Evolutionary conservation across 2,329 filamentous ascomycete genomes (phyloP).

Genomic region (Biscogniauxia marginata): DNA sequence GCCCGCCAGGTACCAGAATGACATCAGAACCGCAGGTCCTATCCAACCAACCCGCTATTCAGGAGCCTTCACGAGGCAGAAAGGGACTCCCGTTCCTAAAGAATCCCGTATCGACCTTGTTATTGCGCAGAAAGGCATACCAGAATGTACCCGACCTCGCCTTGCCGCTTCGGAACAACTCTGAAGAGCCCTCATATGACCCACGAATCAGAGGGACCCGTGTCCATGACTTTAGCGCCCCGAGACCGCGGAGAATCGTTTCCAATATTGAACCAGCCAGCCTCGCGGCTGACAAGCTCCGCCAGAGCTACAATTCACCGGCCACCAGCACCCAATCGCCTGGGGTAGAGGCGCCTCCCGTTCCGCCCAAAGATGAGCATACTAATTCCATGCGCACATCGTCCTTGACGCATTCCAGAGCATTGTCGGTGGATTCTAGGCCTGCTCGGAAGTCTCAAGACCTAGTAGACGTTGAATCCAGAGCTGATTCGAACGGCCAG

Average conservation of each 20-base stretch:
- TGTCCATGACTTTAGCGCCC: constrained; percentile 66
- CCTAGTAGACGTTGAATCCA: constrained; percentile 8
- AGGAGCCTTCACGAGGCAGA: constrained; percentile 46
- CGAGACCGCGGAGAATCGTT: constrained; percentile 46
- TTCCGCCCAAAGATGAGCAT: constrained; percentile 40
- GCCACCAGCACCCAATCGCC: constrained; percentile 17
- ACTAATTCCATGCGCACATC: constrained; percentile 29
- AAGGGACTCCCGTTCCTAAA: constrained; percentile 58
- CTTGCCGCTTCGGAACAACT: constrained; percentile 38
- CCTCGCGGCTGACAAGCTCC: constrained; percentile 17
- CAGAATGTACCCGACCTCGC: constrained; percentile 47
- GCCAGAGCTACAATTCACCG: constrained; percentile 20
- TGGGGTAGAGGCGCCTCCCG: constrained; percentile 31
- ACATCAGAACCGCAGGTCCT: constrained; percentile 37
- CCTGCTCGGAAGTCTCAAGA: constrained; percentile 23
- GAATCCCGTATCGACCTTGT: constrained; percentile 58
- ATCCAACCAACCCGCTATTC: constrained; percentile 29
- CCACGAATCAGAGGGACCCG: constrained; percentile 63
- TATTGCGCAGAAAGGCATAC: constrained; percentile 55
- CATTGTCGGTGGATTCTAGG: constrained; percentile 26
- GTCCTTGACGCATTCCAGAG: constrained; percentile 35
- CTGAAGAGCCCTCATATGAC: constrained; percentile 54
- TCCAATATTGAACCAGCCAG: constrained; percentile 29
- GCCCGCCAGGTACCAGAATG: constrained; percentile 42
- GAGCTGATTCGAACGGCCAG: constrained; percentile 8